Base-by-base conservation (phyloP, 805 yeast genomes). In the Priceomyces castillae region DNA sequence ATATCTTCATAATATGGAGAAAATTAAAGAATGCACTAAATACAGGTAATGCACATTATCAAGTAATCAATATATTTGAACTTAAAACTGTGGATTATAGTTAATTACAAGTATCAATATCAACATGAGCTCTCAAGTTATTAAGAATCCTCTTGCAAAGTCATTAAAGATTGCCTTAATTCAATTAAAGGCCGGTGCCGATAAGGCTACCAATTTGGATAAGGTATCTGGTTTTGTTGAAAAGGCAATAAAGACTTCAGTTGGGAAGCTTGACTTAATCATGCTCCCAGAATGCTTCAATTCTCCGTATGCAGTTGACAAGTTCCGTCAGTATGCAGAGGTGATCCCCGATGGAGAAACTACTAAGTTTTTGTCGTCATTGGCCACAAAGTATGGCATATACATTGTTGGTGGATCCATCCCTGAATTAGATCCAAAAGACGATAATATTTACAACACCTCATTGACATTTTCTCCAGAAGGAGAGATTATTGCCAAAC, bases 201-300 rank as follows among this genome's bases (percentile, higher is more conserved):
- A 88, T 63, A 94, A 94, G 63, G 65, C 78, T 1, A 84, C 84
- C 51, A 94, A 94, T 64, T 69, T 92, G 47, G 59, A 72, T 39
- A 82, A 84, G 52, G 96, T 87, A 3, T 73, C 77, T 39, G 73
- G 71, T 9, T 81, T 76, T 52, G 79, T 89, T 37, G 71, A 73
- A 17, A 78, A 76, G 44, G 97, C 98, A 0, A 64, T 67, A 9
- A 41, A 49, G 1, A 54, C 57, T 17, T 58, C 73, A 18, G 52
- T 62, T 30, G 71, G 69, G 2, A 57, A 56, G 41, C 47, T 83
- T 34, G 86, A 90, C 54, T 70, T 92, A 34, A 78, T 94, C 9
- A 88, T 94, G 50, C 70, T 94, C 25, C 99, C 99, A 7, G 98
- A 94, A 67, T 90, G 97, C 68, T 92, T 90, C 78, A 94, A 92